Conservation (phyloP, 768 basidiomycete genomes). For the Pleurotus citrinopileatus region DNA sequence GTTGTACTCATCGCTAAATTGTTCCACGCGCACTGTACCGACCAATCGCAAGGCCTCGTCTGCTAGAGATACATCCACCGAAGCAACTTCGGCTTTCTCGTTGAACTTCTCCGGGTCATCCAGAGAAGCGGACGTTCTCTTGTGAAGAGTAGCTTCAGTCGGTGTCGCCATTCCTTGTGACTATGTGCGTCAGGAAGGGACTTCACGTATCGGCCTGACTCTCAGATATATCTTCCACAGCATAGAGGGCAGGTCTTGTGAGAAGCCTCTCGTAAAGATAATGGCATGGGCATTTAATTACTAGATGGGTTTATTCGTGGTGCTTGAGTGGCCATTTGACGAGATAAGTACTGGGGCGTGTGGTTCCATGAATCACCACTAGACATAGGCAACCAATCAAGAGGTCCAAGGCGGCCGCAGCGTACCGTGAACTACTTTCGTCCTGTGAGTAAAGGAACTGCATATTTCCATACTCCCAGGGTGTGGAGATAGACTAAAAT, state of each 20-base stretch:
- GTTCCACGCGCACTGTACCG: slow-evolving; percentile 42
- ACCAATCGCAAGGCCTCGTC: slow-evolving; percentile 65
- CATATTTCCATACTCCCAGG: too few species aligned
- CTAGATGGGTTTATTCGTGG: slow-evolving; percentile 9
- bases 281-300: slow-evolving; percentile 4
- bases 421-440: too few species aligned
- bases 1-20: slow-evolving; percentile 65
- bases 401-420: too few species aligned
- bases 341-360: slow-evolving; percentile 5
- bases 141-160: slow-evolving; percentile 7
- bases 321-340: background rate
- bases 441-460: too few species aligned
- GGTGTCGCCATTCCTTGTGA: slow-evolving; percentile 1
- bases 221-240: background rate
- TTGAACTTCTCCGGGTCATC: slow-evolving; percentile 17
- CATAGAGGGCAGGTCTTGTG: slow-evolving; percentile 1
- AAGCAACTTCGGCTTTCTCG: slow-evolving; percentile 28
- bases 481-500: too few species aligned
- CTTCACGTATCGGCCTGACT: background rate
- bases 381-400: background rate
- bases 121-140: slow-evolving; percentile 7
- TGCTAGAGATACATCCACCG: slow-evolving; percentile 37
- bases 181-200: background rate
- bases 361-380: background rate
- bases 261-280: background rate